Conservation (phyloP, 768 basidiomycete species). For the Stropharia rugosoannulata region DNA sequence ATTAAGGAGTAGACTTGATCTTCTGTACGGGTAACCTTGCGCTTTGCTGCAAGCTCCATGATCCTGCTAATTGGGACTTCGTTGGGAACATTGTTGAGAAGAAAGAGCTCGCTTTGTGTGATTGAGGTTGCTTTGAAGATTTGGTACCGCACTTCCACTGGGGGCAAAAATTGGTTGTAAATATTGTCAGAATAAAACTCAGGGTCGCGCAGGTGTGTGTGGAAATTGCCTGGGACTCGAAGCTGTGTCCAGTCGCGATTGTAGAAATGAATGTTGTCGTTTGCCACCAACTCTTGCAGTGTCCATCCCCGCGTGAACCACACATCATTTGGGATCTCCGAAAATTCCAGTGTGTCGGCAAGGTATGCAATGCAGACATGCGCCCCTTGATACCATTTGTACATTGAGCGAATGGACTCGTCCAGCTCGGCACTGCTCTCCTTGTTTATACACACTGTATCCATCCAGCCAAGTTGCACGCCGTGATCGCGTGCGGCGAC, state of each 20-base stretch:
- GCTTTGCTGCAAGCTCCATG: background rate
- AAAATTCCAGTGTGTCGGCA: background rate
- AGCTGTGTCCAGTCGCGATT: background rate
- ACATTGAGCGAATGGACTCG: conserved; percentile 8
- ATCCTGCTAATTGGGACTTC: background rate
- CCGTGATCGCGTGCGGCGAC: background rate
- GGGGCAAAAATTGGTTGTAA: too few relatives aligned
- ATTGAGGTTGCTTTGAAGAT: background rate
- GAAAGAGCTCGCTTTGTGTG: background rate
- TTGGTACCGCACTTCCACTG: background rate
- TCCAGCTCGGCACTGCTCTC: conserved; percentile 8
- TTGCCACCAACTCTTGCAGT: conserved; percentile 1
- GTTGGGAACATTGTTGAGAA: background rate
- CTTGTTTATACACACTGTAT: conserved; percentile 6
- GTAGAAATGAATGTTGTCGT: background rate
- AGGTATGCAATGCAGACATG: conserved; percentile 2
- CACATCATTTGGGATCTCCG: background rate
- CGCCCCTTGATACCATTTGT: background rate
- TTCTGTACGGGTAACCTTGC: background rate
- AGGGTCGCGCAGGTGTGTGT: background rate
- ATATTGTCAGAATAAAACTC: background rate
- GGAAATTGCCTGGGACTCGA: too few relatives aligned
- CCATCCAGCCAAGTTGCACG: conserved; percentile 1
- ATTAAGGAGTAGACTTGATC: background rate
- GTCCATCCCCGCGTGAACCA: conserved; percentile 6